Conservation (phyloP, 805 yeast species). For the Saturnispora saitoi region DNA sequence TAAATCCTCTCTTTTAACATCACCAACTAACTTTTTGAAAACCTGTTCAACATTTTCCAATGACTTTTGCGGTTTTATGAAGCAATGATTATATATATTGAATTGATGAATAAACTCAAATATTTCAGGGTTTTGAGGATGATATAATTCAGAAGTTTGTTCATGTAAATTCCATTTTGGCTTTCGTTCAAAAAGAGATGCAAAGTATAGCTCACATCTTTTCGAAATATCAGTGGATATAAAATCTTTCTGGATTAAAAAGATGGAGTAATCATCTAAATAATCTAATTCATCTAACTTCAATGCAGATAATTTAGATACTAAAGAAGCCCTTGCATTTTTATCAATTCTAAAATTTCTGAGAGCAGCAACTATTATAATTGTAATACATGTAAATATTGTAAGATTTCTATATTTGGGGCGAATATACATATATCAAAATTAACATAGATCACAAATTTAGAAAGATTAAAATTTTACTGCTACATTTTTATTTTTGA, state of each 20-base stretch:
- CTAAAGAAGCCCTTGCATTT: background rate
- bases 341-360: background rate
- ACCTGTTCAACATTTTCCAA: background rate
- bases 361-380: background rate
- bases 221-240: background rate
- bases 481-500: background rate
- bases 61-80: background rate
- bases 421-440: background rate
- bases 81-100: slow-evolving; percentile 12
- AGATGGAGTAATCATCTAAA: background rate
- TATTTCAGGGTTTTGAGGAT: slow-evolving; percentile 20
- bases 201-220: slow-evolving; percentile 41
- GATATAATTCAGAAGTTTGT: slow-evolving; percentile 20
- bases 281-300: background rate
- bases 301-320: background rate
- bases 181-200: slow-evolving; percentile 31
- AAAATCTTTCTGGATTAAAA: background rate
- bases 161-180: slow-evolving; percentile 34
- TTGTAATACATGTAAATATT: background rate
- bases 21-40: background rate
- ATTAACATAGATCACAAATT: background rate
- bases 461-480: background rate
- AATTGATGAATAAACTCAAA: slow-evolving; percentile 7
- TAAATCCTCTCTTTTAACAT: slow-evolving; percentile 20
- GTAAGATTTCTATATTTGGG: background rate